Evolutionary conservation across 2,329 filamentous ascomycete species (phyloP).

Genomic region (Trichoderma endophyticum): DNA sequence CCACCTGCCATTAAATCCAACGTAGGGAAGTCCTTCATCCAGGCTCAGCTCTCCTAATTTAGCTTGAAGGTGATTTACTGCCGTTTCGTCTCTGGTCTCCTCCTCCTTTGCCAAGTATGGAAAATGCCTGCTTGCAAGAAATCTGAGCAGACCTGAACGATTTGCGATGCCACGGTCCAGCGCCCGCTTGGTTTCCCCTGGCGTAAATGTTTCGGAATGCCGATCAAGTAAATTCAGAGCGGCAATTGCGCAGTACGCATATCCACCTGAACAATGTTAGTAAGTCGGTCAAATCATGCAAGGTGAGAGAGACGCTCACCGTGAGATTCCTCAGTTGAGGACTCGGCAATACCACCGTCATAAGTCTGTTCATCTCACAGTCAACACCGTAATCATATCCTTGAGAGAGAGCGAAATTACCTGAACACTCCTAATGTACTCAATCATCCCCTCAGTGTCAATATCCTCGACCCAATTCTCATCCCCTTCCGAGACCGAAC

Average conservation of each 20-base stretch:
- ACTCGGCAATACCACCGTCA: conserved; percentile 80
- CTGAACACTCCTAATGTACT: conserved; percentile 67
- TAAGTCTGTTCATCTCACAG: conserved; percentile 58
- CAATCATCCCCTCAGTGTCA: conserved; percentile 65
- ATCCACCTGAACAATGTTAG: conserved; percentile 61
- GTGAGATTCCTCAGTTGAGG: conserved; percentile 76
- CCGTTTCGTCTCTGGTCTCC: conserved; percentile 36
- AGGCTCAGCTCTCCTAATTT: conserved; percentile 36
- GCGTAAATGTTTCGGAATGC: conserved; percentile 36
- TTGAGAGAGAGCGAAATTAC: conserved; percentile 21
- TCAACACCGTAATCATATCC: background rate
- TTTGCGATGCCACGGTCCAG: conserved; percentile 37
- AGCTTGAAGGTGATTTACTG: conserved; percentile 37
- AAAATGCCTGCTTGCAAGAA: conserved; percentile 65
- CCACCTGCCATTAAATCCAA: conserved; percentile 84
- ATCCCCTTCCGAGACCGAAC: conserved; percentile 49
- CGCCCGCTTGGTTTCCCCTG: conserved; percentile 22
- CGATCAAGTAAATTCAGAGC: conserved; percentile 73
- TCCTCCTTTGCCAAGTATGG: conserved; percentile 50
- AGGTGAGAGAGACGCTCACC: conserved; percentile 47
- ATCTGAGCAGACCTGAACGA: conserved; percentile 40
- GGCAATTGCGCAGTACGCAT: conserved; percentile 83
- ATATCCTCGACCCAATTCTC: conserved; percentile 66
- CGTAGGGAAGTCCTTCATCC: conserved; percentile 40
- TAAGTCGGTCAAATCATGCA: background rate